These are phyloP conservation scores for Capsella rubella DNA, from an alignment of 441 rosid species.

Conservation along the genomic window DNA sequence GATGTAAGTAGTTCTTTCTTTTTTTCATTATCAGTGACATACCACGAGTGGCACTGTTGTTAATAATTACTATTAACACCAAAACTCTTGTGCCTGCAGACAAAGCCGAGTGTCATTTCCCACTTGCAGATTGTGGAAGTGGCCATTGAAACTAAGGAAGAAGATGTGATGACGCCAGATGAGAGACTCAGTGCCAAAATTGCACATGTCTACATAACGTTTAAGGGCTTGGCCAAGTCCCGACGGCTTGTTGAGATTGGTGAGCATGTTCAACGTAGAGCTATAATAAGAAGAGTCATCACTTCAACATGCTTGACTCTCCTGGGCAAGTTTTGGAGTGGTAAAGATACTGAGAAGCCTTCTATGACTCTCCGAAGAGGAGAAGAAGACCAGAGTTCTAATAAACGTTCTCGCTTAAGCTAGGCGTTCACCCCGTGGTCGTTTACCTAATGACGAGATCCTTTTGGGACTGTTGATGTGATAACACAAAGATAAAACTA, in stretches of 20 bases:
- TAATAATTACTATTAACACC: background rate
- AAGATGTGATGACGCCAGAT: background rate
- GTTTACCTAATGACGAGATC: background rate
- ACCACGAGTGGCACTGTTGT: background rate
- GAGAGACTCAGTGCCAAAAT: background rate
- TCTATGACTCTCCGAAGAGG: background rate
- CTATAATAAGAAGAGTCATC: slow-evolving; percentile 17
- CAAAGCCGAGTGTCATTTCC: background rate
- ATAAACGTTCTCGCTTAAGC: background rate
- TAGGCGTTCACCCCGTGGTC: background rate
- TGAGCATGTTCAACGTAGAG: background rate
- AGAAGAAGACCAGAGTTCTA: background rate
- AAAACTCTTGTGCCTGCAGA: background rate
- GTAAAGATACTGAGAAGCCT: too few species aligned
- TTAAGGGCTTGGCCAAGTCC: background rate
- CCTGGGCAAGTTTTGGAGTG: background rate
- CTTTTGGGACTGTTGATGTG: background rate
- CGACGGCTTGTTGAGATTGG: background rate
- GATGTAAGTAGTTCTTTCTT: background rate
- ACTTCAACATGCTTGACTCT: background rate
- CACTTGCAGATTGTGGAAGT: background rate
- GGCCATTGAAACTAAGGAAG: background rate
- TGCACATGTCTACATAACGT: slow-evolving; percentile 13
- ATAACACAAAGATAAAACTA: background rate
- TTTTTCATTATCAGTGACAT: background rate